phyloP scores from a whole-genome alignment of 2,329 filamentous ascomycete species.

The Alternaria sp. region DNA sequence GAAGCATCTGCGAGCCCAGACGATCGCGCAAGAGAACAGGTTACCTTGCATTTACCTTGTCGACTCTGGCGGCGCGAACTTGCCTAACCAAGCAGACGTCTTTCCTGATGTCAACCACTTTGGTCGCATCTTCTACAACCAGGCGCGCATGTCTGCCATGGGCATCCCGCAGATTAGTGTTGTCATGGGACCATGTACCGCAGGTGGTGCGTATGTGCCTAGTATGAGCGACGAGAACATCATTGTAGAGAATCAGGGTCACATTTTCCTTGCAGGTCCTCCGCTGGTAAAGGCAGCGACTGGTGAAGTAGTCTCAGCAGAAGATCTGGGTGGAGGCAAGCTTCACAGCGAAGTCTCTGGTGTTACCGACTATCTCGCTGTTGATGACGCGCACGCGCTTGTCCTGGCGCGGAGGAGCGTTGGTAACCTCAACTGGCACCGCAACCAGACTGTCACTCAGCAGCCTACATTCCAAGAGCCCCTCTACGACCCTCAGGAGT shows the following conservation, averaged over 20 bases:
- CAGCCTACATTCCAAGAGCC: slow-evolving; percentile 71
- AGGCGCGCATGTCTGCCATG: slow-evolving; percentile 87
- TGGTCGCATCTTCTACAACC: slow-evolving; percentile 97
- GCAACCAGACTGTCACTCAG: slow-evolving; percentile 45
- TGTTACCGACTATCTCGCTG: slow-evolving; percentile 93
- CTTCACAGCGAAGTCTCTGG: slow-evolving; percentile 92
- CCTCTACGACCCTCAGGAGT: slow-evolving; percentile 79
- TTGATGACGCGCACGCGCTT: slow-evolving; percentile 91
- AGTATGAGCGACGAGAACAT: slow-evolving; percentile 98
- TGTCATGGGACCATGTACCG: slow-evolving; percentile 97
- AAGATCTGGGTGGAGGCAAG: slow-evolving; percentile 88
- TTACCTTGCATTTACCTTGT: slow-evolving; percentile 92
- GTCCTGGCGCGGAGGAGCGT: slow-evolving; percentile 85
- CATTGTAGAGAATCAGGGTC: slow-evolving; percentile 94
- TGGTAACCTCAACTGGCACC: slow-evolving; percentile 88
- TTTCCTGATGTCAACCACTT: slow-evolving; percentile 97
- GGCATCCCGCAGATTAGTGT: slow-evolving; percentile 94
- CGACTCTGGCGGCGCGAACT: slow-evolving; percentile 92
- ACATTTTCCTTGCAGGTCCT: slow-evolving; percentile 95
- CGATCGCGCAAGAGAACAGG: slow-evolving; percentile 86
- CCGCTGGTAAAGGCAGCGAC: slow-evolving; percentile 96
- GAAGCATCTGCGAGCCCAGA: slow-evolving; percentile 93
- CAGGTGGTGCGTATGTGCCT: slow-evolving; percentile 93
- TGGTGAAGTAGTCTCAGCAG: slow-evolving; percentile 87
- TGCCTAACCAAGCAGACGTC: slow-evolving; percentile 93